Evolutionary conservation across 169 alveolate species (phyloP), one percentile per base, ranked within the genome.

Genomic region (Plasmodium billcollinsi): DNA sequence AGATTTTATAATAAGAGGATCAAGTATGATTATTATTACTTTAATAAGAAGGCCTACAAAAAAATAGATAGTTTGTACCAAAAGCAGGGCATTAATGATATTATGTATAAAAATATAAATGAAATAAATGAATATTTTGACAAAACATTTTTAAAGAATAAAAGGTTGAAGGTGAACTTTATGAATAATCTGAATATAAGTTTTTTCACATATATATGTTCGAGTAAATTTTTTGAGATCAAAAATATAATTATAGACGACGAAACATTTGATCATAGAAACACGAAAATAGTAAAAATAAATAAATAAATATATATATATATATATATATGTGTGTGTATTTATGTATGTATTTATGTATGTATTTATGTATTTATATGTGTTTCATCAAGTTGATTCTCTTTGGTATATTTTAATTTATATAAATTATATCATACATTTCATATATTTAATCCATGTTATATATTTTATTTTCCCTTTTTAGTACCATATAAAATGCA

Each of bases 1-100:
- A 80, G 90, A n/a, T 29, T 21, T 39, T 21, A 69, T 29, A 80
- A 58, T 29, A 63, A 56, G 50, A 80, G 47, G 45, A 50, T 80
- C 49, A 66, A 80, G 43, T 69, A 67, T 33, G 74, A 80, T 43
- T 80, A 54, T 20, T 67, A 80, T 43, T 80, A 80, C 70, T 80
- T 67, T 73, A 80, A 80, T 62, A 80, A 69, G 29, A 80, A 80
- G 73, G 90, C 90, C 33, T 80, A 80, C 50, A 80, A 67, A 52
- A 80, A 62, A 80, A 69, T 80, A 29, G 54, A 80, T 29, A 80
- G 70, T 67, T 56, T 80, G 90, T 80, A 80, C 65, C 43, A 67
- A 69, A 54, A 24, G 29, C 59, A 69, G 14, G 39, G 39, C 15
- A 67, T 80, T 70, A 80, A 67, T 80, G 90, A 80, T 50, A 67